A percentile compares a stretch with the other conserved stretches of the same genome.
Evolutionary conservation across 2,329 filamentous ascomycete species (phyloP).

Genomic region (Aspergillus sp.): DNA sequence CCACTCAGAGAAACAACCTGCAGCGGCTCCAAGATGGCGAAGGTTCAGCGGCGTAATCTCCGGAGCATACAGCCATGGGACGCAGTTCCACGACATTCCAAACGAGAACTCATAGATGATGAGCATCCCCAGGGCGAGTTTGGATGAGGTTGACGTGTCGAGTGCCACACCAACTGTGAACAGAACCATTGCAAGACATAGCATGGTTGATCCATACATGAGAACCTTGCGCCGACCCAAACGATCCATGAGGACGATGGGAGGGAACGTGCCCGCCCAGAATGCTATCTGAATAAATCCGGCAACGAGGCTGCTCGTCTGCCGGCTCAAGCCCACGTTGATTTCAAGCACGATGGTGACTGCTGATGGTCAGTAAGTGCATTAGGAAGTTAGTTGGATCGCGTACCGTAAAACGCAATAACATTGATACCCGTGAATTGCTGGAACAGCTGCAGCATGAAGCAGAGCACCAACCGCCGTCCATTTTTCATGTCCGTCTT

Average conservation of each 20-base stretch:
- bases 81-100: constrained; percentile 1
- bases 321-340: not conserved
- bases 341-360: constrained; percentile 6
- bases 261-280: constrained; percentile 5
- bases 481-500: constrained; percentile 1
- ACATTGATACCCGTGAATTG: constrained; percentile 8
- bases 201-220: not conserved
- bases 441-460: constrained; percentile 5
- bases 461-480: not conserved
- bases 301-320: constrained; percentile 2
- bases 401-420: constrained; percentile 4
- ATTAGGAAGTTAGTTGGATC: no score
- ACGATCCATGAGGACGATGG: not conserved
- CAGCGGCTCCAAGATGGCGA: not conserved
- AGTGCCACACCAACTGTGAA: not conserved
- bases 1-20: constrained; percentile 1
- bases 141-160: not conserved
- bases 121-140: not conserved
- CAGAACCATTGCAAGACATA: constrained; percentile 1
- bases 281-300: constrained; percentile 8
- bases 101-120: constrained; percentile 2
- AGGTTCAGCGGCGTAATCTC: not conserved
- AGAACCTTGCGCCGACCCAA: not conserved
- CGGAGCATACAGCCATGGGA: constrained; percentile 1
- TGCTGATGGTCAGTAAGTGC: not conserved